phyloP scores from a whole-genome alignment of 768 basidiomycete species.

The Leccinum rimulosum region DNA sequence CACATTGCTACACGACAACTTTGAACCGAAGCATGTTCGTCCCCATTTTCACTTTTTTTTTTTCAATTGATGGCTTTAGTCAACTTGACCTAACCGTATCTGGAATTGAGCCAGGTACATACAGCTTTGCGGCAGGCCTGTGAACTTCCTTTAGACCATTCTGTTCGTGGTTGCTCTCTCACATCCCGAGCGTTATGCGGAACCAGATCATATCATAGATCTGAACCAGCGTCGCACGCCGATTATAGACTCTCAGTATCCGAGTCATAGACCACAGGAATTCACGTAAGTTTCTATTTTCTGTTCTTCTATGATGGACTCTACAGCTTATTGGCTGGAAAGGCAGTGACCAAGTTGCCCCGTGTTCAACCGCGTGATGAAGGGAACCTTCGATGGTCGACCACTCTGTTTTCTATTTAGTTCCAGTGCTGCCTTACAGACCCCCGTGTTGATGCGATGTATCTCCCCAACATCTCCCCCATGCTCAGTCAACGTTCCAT shows the following conservation, averaged over 20 bases:
- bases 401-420: not conserved
- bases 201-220: not conserved
- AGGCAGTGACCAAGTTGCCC: not conserved
- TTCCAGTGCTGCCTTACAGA: not conserved
- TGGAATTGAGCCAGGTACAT: not conserved
- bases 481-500: conserved; percentile 1
- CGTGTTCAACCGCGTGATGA: not conserved
- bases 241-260: not conserved
- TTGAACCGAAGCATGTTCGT: too few species aligned
- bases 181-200: not conserved
- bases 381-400: not conserved
- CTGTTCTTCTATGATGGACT: not conserved
- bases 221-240: not conserved
- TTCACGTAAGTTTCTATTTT: not conserved
- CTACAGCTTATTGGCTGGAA: not conserved
- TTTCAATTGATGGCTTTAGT: not conserved
- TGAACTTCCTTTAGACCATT: not conserved
- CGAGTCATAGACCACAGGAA: not conserved
- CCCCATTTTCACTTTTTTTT: not conserved
- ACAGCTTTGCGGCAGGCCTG: not conserved
- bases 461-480: not conserved
- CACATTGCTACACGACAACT: too few species aligned
- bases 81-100: not conserved
- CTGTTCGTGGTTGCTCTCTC: not conserved
- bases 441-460: not conserved